Evolutionary conservation across 495 filamentous ascomycete genomes (phyloP), one percentile per base, ranked within the genome.

Genomic region (Neurospora pannonica): DNA sequence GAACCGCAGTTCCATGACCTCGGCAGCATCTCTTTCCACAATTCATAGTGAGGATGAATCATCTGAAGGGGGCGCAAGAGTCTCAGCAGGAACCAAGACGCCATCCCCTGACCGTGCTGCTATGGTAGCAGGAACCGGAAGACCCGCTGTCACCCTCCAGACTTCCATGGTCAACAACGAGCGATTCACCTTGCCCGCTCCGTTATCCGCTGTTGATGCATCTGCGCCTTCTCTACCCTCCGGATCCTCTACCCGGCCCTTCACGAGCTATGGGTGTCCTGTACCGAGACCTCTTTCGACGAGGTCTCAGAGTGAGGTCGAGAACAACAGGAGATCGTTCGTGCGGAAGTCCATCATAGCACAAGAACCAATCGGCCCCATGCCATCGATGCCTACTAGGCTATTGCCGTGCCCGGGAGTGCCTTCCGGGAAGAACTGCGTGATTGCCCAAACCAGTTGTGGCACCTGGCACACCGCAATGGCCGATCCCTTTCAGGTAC

Each of bases 31-130:
- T 31, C 77, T 86, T 11, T 86, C 84, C 13, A 86, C 84, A 3
- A 72, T 86, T 1, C 82, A 84, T 72, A 86, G 84, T 72, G 82
- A 83, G 77, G 84, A 85, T 71, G 84, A 86, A 73, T 73, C 74
- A 75, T 73, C 75, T 1, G 79, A 79, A 13, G 77, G 74, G 10
- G 74, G 28, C 13, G 54, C 71, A 19, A 69, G 43, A 60, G 42
- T 72, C 0, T 72, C 71, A 9, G 54, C 43, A 13, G 42, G 42
- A 19, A 34, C 43, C 6, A 72, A 72, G 42, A 72, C 28, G 54
- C 54, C 54, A 34, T 67, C 54, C 7, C 54, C 54, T 4, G 28
- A 67, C 54, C 54, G 28, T 34, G 28, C 54, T 34, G 28, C 54
- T 67, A 34, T 17, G 28, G 54, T 34, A 7, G 54, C 28, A 36